Evolutionary conservation across 768 basidiomycete genomes (phyloP).

Genomic region (Tulasnella sp.): DNA sequence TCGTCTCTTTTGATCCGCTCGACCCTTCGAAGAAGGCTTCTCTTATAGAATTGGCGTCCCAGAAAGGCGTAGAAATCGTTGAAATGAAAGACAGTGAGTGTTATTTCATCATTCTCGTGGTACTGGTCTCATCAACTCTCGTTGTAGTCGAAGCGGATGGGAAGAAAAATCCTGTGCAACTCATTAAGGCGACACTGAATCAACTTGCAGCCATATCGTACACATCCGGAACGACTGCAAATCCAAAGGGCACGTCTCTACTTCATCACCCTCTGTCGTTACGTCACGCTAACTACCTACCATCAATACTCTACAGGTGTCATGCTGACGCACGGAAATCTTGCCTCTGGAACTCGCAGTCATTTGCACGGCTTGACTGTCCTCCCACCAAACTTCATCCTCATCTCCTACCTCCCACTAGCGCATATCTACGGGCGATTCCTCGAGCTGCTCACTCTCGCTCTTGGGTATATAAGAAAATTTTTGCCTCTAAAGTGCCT

Average conservation of each 20-base stretch:
- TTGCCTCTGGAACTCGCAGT: neutral
- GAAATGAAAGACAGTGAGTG: conserved; percentile 55
- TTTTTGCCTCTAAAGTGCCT: neutral
- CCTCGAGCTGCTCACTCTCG: conserved; percentile 30
- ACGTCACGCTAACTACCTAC: neutral
- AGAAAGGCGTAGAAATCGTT: conserved; percentile 50
- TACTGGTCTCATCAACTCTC: too few species aligned
- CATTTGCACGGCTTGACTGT: neutral
- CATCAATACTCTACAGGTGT: conserved; percentile 33
- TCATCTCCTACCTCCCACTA: conserved; percentile 16
- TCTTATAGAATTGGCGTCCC: conserved; percentile 57
- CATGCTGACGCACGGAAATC: conserved; percentile 8
- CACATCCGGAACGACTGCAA: conserved; percentile 15
- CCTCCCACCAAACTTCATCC: neutral
- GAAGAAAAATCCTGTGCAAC: conserved; percentile 46
- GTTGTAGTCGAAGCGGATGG: conserved; percentile 64
- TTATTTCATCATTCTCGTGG: neutral
- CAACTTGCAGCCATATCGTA: conserved; percentile 31
- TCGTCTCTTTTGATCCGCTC: conserved; percentile 65
- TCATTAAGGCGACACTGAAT: conserved; percentile 38
- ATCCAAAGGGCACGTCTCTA: conserved; percentile 25
- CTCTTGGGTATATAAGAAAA: conserved; percentile 39
- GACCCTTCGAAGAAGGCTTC: conserved; percentile 42
- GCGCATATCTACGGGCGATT: conserved; percentile 80
- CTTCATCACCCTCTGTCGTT: too few species aligned